phyloP scores from a whole-genome alignment of 2,329 filamentous ascomycete genomes.

The Neofusicoccum sp. region DNA sequence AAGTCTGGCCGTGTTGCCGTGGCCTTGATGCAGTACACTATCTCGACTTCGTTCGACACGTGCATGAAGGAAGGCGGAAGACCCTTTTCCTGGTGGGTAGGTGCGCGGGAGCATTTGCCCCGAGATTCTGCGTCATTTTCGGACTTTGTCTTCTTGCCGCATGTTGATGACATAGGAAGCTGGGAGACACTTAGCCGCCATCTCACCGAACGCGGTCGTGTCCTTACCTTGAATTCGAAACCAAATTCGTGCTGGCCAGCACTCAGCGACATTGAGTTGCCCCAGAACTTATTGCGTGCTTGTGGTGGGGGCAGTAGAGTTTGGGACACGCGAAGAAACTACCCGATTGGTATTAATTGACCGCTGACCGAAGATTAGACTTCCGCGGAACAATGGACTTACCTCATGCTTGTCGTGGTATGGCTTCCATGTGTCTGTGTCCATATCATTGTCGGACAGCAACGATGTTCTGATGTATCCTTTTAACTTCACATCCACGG shows the following conservation, averaged over 20 bases:
- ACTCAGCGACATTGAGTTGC: not conserved
- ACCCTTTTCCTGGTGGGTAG: not conserved
- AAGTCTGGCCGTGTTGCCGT: not conserved
- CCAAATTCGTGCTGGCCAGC: not conserved
- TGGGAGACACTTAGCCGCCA: not conserved
- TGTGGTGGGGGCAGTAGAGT: not conserved
- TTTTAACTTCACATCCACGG: not conserved
- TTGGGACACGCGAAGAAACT: not conserved
- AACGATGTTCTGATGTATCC: not conserved
- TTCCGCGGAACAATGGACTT: not conserved
- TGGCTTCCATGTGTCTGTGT: not conserved
- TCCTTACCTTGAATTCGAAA: not conserved
- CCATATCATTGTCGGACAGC: not conserved
- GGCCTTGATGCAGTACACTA: slow-evolving; percentile 1
- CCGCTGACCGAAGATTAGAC: not conserved
- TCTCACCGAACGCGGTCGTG: no score
- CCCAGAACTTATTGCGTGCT: not conserved
- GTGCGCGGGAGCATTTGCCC: not conserved
- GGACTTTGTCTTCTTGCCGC: not conserved
- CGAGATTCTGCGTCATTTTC: not conserved
- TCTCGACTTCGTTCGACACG: not conserved
- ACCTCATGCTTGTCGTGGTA: slow-evolving; percentile 4
- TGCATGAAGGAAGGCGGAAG: not conserved
- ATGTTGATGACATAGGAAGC: not conserved
- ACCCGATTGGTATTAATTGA: not conserved